Evolutionary conservation across 208 protist genomes (phyloP).

Genomic region (Leptomonas seymouri): DNA sequence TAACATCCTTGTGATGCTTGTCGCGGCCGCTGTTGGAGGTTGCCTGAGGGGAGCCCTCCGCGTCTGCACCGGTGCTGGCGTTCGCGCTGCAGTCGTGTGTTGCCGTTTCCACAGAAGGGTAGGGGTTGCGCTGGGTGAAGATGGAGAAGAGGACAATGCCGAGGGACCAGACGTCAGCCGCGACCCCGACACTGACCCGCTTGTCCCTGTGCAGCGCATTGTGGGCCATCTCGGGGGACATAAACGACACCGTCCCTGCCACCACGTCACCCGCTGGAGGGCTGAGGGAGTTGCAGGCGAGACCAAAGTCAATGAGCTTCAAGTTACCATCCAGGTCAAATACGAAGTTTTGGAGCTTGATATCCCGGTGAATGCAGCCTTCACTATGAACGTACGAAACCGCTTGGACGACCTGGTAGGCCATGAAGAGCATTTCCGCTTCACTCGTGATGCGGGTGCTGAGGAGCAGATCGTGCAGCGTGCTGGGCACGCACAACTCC

Average conservation of each 20-base stretch:
- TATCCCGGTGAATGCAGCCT: slow-evolving; percentile 89
- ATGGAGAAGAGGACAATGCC: slow-evolving; percentile 92
- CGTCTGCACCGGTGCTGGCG: neutral
- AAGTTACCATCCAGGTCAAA: slow-evolving; percentile 90
- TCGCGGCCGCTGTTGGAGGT: neutral
- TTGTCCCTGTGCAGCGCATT: slow-evolving; percentile 84
- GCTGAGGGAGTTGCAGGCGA: slow-evolving; percentile 71
- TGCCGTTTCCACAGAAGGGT: slow-evolving; percentile 34
- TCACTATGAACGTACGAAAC: slow-evolving; percentile 91
- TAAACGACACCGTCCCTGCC: slow-evolving; percentile 91
- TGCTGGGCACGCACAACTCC: slow-evolving; percentile 88
- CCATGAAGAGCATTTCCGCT: slow-evolving; percentile 91
- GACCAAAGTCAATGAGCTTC: slow-evolving; percentile 93
- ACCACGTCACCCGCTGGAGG: slow-evolving; percentile 86
- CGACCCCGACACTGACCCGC: slow-evolving; percentile 79
- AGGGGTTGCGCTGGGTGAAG: slow-evolving; percentile 88
- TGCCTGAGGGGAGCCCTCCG: neutral
- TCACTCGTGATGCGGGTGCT: slow-evolving; percentile 77
- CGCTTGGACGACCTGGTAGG: slow-evolving; percentile 85
- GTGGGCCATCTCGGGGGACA: slow-evolving; percentile 93
- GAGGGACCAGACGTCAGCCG: slow-evolving; percentile 88
- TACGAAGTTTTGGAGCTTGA: slow-evolving; percentile 94
- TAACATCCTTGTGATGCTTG: neutral
- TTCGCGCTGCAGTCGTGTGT: slow-evolving; percentile 1
- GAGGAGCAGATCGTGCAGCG: slow-evolving; percentile 88